Evolutionary conservation across 75 land plant species (phyloP).

Genomic region (Azolla pinnata): DNA sequence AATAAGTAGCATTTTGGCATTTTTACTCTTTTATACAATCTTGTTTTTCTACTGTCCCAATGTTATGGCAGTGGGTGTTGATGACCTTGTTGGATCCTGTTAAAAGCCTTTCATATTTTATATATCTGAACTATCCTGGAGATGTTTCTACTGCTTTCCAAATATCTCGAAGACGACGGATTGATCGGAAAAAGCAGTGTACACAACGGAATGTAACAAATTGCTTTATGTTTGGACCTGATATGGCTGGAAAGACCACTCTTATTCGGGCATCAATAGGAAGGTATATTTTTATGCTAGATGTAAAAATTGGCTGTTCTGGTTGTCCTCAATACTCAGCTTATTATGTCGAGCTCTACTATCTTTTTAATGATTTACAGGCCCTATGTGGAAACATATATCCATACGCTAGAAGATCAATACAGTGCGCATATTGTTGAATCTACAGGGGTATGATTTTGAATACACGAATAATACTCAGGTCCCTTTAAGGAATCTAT

Average conservation of each 20-base stretch:
- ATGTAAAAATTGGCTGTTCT: too few relatives aligned
- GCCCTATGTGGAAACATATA: slow-evolving; percentile 49
- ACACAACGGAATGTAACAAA: slow-evolving; percentile 71
- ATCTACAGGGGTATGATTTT: slow-evolving; percentile 49
- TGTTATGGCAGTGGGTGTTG: slow-evolving; percentile 97
- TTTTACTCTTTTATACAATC: too few relatives aligned
- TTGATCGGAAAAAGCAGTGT: slow-evolving; percentile 69
- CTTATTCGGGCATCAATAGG: slow-evolving; percentile 68
- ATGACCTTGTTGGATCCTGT: slow-evolving; percentile 85
- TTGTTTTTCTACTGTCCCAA: too few relatives aligned
- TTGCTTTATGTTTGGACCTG: slow-evolving; percentile 90
- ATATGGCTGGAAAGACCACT: slow-evolving; percentile 67
- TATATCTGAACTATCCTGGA: slow-evolving; percentile 69
- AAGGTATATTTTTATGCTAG: slow-evolving; percentile 33
- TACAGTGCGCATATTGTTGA: slow-evolving; percentile 70
- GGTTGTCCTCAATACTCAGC: too few relatives aligned
- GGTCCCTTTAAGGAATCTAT: too few relatives aligned
- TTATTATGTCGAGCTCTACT: too few relatives aligned
- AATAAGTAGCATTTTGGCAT: too few relatives aligned
- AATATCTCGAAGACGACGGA: slow-evolving; percentile 55
- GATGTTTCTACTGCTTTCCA: slow-evolving; percentile 58
- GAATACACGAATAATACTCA: too few relatives aligned
- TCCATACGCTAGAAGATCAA: slow-evolving; percentile 40
- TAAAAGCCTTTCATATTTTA: slow-evolving; percentile 54
- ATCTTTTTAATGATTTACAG: too few relatives aligned